Conservation (phyloP, 371 early-diverging fungal species). For the Capniomyces stellatus region DNA sequence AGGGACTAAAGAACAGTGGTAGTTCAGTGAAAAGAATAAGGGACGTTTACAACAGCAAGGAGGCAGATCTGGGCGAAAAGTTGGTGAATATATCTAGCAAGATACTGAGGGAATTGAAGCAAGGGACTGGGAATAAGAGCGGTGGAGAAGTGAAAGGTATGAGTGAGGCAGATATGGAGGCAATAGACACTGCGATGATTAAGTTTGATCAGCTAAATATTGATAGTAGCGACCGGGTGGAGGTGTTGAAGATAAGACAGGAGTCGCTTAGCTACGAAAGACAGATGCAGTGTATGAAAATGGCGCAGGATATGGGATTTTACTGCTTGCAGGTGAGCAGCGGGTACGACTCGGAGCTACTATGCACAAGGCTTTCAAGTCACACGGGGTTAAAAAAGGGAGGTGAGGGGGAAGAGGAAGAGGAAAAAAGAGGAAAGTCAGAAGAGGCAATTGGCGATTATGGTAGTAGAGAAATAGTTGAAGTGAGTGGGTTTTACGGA, state of each 20-base stretch:
- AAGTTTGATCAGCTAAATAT: slow-evolving; percentile 3
- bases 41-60: not conserved
- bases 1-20: not conserved
- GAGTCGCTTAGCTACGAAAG: slow-evolving; percentile 29
- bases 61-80: not conserved
- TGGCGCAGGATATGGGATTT: slow-evolving; percentile 32
- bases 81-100: not conserved
- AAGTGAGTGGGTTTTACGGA: slow-evolving; percentile 29
- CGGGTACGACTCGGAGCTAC: slow-evolving; percentile 42
- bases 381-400: not conserved
- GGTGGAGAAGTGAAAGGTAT: not conserved
- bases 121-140: not conserved
- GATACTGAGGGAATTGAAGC: not conserved
- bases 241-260: slow-evolving; percentile 29
- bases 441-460: not conserved
- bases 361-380: slow-evolving; percentile 31
- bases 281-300: slow-evolving; percentile 28
- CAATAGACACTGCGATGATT: no score
- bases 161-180: not conserved
- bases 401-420: not conserved
- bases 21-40: not conserved
- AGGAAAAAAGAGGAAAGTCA: not conserved
- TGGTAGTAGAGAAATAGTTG: slow-evolving; percentile 10
- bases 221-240: slow-evolving; percentile 9
- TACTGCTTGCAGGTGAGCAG: slow-evolving; percentile 26